phyloP scores from a whole-genome alignment of 306 rosid genomes.

The Pueraria montana region DNA sequence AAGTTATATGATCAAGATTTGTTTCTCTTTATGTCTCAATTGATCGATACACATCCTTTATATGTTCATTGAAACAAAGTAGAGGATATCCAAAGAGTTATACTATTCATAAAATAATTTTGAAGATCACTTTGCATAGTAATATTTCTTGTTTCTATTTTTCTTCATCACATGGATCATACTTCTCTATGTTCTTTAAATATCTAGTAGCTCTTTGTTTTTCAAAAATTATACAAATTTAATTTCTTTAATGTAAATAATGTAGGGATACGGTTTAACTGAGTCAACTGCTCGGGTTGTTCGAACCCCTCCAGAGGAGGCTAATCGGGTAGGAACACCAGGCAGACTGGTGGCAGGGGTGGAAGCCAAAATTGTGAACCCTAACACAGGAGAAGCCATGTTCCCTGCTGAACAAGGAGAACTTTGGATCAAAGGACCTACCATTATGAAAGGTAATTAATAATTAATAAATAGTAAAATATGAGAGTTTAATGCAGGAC shows the following conservation, averaged over 20 bases:
- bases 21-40: too few species aligned
- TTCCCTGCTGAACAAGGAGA: constrained; percentile 60
- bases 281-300: constrained; percentile 53
- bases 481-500: neutral
- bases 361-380: constrained; percentile 65
- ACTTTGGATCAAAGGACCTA: constrained; percentile 68
- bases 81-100: too few species aligned
- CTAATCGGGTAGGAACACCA: constrained; percentile 48
- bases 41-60: too few species aligned
- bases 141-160: too few species aligned
- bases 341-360: constrained; percentile 49
- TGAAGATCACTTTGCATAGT: too few species aligned
- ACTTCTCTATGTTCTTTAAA: too few species aligned
- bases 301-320: constrained; percentile 46
- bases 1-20: too few species aligned
- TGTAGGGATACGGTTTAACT: constrained; percentile 70
- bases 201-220: too few species aligned
- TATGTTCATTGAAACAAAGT: too few species aligned
- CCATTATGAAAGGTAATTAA: constrained; percentile 64
- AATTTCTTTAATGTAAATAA: neutral
- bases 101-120: too few species aligned
- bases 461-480: neutral
- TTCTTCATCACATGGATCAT: too few species aligned
- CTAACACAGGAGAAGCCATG: constrained; percentile 57
- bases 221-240: too few species aligned